Base-by-base conservation (phyloP, 805 yeast genomes). In the Candida lessepsii region DNA sequence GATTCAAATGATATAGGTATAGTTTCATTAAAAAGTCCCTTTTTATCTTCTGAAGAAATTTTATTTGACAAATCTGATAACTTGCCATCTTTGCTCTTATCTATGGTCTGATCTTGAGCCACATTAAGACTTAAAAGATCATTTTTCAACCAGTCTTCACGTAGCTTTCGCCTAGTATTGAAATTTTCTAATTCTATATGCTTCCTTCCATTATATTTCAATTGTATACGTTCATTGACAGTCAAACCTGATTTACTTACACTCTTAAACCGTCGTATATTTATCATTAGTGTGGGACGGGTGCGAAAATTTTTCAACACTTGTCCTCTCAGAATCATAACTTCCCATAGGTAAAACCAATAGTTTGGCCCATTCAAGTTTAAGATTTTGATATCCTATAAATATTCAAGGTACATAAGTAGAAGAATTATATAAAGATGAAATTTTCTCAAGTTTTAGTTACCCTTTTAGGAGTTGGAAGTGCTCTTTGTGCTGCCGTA, bases 381-480 rank as follows among this genome's bases (percentile, higher is more conserved):
- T 31, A 16, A n/a, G 10, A 18, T 4, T 19, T 20, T 13, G 5
- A 9, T 19, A 16, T 5, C 9, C 11, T 19, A 31, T 14, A 29
- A 7, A 11, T 6, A 15, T 9, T 16, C 14, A 9, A 9, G 13
- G 16, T 17, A 18, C 11, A 31, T 4, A 31, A 31, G 10, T 10
- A 26, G 13, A 5, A 26, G 15, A 11, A 26, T 6, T 26, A 26
- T 15, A 28, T 9, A 18, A 20, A 16, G 4, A 52, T 52, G 57
- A 52, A 40, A 43, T 44, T 51, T 14, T 33, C 49, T 11, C 29
- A 41, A n/a, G 27, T 51, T 21, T 40, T 51, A 6, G 35, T 46
- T 6, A 36, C 44, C 9, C 27, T 41, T 32, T 40, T 45, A 23
- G 44, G 15, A 31, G 29, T 18, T 29, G 38, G 20, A n/a, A 26